Conservation (phyloP, 2,329 filamentous ascomycete genomes). For the Colletotrichum abscissum region DNA sequence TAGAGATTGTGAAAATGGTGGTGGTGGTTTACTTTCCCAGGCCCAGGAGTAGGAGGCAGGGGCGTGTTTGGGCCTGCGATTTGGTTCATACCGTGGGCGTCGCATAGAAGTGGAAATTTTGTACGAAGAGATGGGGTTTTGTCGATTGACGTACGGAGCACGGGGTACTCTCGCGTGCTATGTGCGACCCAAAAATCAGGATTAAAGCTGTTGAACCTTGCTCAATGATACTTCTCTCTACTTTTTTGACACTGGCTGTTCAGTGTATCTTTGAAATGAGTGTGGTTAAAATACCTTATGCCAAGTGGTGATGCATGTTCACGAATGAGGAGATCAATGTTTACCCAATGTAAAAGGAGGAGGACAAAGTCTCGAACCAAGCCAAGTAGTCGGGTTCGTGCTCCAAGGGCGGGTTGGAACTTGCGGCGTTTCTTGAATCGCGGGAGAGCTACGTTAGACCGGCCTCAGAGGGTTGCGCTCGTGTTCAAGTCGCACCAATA, state of each 20-base stretch:
- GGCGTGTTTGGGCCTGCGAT: slow-evolving; percentile 26
- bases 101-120: slow-evolving; percentile 14
- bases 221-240: neutral
- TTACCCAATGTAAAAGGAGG: neutral
- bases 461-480: neutral
- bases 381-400: neutral
- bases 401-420: neutral
- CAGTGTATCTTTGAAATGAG: neutral
- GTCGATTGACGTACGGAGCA: slow-evolving; percentile 2
- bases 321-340: neutral
- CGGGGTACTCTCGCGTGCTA: neutral
- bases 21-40: neutral
- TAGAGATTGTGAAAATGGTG: neutral
- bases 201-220: neutral
- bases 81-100: slow-evolving; percentile 15
- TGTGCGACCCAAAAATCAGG: neutral
- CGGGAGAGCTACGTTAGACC: neutral
- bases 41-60: slow-evolving; percentile 18
- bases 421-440: neutral
- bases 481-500: neutral
- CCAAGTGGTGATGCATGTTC: neutral
- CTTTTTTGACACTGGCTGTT: neutral
- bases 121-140: neutral
- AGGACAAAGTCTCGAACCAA: neutral
- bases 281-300: neutral